A percentile compares a stretch with the other conserved stretches of the same genome.
phyloP scores from a whole-genome alignment of 2,329 filamentous ascomycete genomes.

The Fusarium sororula region DNA sequence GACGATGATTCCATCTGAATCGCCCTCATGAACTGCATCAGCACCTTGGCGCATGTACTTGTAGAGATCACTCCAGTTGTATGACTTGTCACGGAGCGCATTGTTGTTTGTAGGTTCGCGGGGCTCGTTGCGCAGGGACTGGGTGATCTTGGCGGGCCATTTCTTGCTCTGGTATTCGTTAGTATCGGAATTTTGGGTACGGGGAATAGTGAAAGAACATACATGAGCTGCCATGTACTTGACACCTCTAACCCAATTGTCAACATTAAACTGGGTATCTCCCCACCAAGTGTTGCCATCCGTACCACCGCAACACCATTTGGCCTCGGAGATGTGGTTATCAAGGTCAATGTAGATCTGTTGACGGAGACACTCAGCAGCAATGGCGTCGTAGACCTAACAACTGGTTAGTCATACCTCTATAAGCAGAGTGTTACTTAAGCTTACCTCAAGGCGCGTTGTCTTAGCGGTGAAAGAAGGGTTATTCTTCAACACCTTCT shows the following conservation, averaged over 20 bases:
- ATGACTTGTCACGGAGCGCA: slow-evolving; percentile 47
- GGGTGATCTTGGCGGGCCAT: slow-evolving; percentile 42
- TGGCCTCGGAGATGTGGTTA: slow-evolving; percentile 67
- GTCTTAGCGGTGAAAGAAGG: slow-evolving; percentile 63
- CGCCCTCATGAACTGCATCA: slow-evolving; percentile 59
- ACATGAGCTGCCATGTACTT: slow-evolving; percentile 69
- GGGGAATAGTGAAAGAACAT: slow-evolving; percentile 11
- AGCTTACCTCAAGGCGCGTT: slow-evolving; percentile 59
- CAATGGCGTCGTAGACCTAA: slow-evolving; percentile 66
- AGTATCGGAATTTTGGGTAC: accelerated
- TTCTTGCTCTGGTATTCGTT: slow-evolving; percentile 2
- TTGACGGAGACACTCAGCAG: slow-evolving; percentile 63
- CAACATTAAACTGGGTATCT: slow-evolving; percentile 65
- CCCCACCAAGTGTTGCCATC: slow-evolving; percentile 71
- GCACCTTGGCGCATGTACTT: slow-evolving; percentile 58
- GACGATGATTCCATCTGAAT: slow-evolving; percentile 64
- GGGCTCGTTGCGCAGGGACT: slow-evolving; percentile 61
- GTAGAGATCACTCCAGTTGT: slow-evolving; percentile 68
- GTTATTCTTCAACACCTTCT: slow-evolving; percentile 64
- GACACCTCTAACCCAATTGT: slow-evolving; percentile 69
- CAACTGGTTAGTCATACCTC: accelerated
- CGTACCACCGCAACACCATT: slow-evolving; percentile 64
- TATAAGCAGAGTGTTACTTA: accelerated
- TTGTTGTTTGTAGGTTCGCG: slow-evolving; percentile 52
- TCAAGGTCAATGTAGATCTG: slow-evolving; percentile 67